Percentiles rank a stretch among this genome's conserved stretches.
Conservation (phyloP, 495 filamentous ascomycete species). For the Peziza echinospora region DNA sequence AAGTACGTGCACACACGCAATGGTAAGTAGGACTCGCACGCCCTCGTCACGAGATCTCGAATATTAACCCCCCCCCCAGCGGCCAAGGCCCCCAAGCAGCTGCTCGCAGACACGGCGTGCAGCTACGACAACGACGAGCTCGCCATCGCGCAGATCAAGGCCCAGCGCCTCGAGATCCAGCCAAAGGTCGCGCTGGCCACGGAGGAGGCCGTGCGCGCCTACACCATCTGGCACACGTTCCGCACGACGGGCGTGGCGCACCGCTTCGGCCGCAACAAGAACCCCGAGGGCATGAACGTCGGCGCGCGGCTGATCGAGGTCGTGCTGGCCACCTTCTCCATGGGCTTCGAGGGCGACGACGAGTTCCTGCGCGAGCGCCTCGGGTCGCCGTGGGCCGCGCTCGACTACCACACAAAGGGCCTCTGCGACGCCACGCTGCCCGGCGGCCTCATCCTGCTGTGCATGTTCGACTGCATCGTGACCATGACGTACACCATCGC, state of each 20-base stretch:
- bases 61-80: too few relatives aligned
- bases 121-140: conserved; percentile 2
- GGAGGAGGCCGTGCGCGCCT: conserved; percentile 9
- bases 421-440: conserved; percentile 3
- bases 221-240: conserved; percentile 8
- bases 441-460: conserved; percentile 7
- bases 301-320: conserved; percentile 5
- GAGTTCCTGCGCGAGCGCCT: conserved; percentile 3
- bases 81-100: conserved; percentile 1
- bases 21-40: too few relatives aligned
- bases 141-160: conserved; percentile 6
- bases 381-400: conserved; percentile 5
- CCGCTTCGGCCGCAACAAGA: not conserved
- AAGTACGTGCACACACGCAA: conserved; percentile 2
- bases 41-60: too few relatives aligned
- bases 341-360: conserved; percentile 3
- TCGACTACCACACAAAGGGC: conserved; percentile 2
- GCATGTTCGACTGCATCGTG: conserved; percentile 10
- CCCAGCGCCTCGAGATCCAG: conserved; percentile 5
- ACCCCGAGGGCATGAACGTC: not conserved
- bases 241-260: not conserved
- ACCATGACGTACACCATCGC: conserved; percentile 7
- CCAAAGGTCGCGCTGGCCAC: conserved; percentile 8
- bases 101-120: conserved; percentile 5
- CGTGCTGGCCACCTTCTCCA: conserved; percentile 5